These are phyloP conservation scores for Aquilaria malaccensis DNA, from an alignment of 345 rosid genomes.

Conservation along the genomic window DNA sequence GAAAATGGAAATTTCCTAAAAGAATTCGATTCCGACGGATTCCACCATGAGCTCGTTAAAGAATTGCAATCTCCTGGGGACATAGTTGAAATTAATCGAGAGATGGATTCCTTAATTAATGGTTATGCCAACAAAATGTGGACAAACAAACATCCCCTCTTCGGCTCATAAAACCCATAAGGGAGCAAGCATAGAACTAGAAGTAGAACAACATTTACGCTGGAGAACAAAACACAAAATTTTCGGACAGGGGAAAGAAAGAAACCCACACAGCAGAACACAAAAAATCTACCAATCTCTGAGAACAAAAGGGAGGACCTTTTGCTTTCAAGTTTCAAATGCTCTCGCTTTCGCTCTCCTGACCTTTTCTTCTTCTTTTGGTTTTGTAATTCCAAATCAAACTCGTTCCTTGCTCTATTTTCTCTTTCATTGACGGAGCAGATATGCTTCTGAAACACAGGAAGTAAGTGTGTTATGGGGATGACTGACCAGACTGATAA, in stretches of 20 bases:
- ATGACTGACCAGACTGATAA: slow-evolving; percentile 46
- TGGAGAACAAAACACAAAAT: slow-evolving; percentile 10
- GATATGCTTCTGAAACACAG: slow-evolving; percentile 19
- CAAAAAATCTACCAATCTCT: neutral
- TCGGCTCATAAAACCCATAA: neutral
- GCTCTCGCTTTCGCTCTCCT: slow-evolving; percentile 17
- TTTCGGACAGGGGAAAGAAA: slow-evolving; percentile 1
- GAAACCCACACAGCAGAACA: slow-evolving; percentile 4
- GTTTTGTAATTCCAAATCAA: slow-evolving; percentile 20
- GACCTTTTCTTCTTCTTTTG: neutral
- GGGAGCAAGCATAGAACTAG: neutral
- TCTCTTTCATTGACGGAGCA: slow-evolving; percentile 14
- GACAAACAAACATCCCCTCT: neutral
- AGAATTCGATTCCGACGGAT: neutral
- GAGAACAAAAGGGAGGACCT: slow-evolving; percentile 16
- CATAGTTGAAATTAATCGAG: neutral
- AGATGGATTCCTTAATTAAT: neutral
- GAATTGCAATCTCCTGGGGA: neutral
- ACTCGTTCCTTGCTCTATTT: slow-evolving; percentile 15
- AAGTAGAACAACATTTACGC: neutral
- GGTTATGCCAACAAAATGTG: neutral
- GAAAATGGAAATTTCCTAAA: neutral
- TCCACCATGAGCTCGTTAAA: neutral
- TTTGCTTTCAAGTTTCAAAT: slow-evolving; percentile 55
- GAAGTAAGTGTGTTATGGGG: slow-evolving; percentile 19